Evolutionary conservation across 2,329 filamentous ascomycete genomes (phyloP).

Genomic region (Tolypocladium inflatum): DNA sequence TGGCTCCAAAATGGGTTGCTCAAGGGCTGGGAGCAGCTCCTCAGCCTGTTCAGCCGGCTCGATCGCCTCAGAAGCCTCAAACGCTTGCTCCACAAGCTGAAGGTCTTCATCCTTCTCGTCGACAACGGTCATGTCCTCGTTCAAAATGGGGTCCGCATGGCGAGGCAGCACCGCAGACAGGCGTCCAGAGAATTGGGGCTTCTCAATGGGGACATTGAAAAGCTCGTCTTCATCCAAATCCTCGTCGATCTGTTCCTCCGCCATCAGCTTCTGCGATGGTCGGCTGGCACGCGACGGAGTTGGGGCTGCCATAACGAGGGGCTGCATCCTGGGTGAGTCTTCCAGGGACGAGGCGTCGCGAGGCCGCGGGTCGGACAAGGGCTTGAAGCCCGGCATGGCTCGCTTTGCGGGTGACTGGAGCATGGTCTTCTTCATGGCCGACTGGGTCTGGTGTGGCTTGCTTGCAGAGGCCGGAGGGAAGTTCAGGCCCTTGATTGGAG

Average conservation of each 20-base stretch:
- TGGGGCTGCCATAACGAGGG: slow-evolving; percentile 23
- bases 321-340: slow-evolving; percentile 25
- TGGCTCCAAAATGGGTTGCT: not conserved
- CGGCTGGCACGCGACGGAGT: slow-evolving; percentile 13
- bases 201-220: slow-evolving; percentile 22
- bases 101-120: slow-evolving; percentile 14
- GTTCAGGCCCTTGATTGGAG: slow-evolving; percentile 29
- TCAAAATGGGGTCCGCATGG: slow-evolving; percentile 27
- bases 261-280: slow-evolving; percentile 27
- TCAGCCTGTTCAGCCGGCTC: not conserved
- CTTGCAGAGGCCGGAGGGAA: slow-evolving; percentile 11
- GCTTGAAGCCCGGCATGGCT: slow-evolving; percentile 22
- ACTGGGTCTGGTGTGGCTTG: slow-evolving; percentile 19
- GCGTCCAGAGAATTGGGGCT: slow-evolving; percentile 33
- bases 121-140: slow-evolving; percentile 20
- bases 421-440: slow-evolving; percentile 36
- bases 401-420: slow-evolving; percentile 45
- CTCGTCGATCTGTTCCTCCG: slow-evolving; percentile 19
- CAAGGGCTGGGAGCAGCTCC: not conserved
- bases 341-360: slow-evolving; percentile 10
- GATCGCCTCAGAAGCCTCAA: not conserved
- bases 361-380: slow-evolving; percentile 17
- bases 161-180: slow-evolving; percentile 35
- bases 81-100: not conserved
- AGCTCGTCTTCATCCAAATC: slow-evolving; percentile 18